Conservation (phyloP, 768 basidiomycete species). For the Exsudoporus frostii region DNA sequence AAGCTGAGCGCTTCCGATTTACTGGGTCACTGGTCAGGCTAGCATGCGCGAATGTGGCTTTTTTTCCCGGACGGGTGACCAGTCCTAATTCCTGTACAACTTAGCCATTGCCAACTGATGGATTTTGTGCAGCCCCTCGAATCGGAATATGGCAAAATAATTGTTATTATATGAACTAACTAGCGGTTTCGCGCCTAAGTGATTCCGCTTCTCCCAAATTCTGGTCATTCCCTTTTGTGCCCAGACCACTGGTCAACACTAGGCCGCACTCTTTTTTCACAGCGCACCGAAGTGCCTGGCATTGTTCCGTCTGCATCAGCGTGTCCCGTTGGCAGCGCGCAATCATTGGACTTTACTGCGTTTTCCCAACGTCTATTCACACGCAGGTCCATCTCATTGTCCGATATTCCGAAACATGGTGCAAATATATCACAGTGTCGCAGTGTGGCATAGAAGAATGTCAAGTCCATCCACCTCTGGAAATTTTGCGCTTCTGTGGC, state of each 20-base stretch:
- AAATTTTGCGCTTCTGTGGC: constrained; percentile 28
- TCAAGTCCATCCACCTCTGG: constrained; percentile 20
- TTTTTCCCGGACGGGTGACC: constrained; percentile 4
- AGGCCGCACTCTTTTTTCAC: background rate
- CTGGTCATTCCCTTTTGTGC: background rate
- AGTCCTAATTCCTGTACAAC: constrained; percentile 22
- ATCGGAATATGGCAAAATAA: constrained; percentile 6
- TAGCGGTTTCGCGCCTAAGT: constrained; percentile 7
- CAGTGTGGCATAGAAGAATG: constrained; percentile 17
- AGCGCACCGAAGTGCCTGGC: background rate
- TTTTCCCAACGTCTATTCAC: constrained; percentile 17
- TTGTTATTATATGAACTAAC: constrained; percentile 12
- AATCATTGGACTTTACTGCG: constrained; percentile 16
- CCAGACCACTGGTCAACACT: background rate
- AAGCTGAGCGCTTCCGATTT: constrained; percentile 18
- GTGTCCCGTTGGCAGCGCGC: constrained; percentile 5
- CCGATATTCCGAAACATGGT: constrained; percentile 9
- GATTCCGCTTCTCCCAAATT: background rate
- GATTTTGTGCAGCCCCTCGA: constrained; percentile 4
- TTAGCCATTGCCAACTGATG: background rate
- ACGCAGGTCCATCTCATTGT: constrained; percentile 10
- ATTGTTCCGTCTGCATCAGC: constrained; percentile 4
- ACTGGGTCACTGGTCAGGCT: constrained; percentile 2
- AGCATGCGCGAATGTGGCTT: constrained; percentile 8
- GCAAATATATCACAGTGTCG: constrained; percentile 19